Base-by-base conservation (phyloP, 1,139 yeast genomes). In the Debaryomycetaceae sp. region DNA sequence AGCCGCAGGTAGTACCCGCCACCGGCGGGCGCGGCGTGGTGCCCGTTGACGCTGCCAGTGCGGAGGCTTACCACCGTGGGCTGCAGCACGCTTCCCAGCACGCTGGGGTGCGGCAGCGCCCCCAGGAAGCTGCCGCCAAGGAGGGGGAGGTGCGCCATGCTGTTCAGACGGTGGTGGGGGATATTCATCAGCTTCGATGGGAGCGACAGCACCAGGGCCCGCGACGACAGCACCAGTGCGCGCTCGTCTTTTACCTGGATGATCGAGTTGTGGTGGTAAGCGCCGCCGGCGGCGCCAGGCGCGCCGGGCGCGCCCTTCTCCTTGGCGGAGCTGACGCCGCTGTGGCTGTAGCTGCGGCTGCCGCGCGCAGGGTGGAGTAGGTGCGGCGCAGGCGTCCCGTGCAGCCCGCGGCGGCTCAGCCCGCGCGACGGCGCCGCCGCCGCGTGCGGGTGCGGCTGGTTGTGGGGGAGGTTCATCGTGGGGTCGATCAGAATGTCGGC, bases 101-200 rank as follows among this genome's bases (percentile, higher is more conserved):
- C 50, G 5, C 64, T 54, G 8, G 56, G 49, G 34, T 53, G 57
- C 26, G 72, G 46, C 19, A 62, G 54, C 1, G 71, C 69, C 0
- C 72, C 72, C 37, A 66, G 56, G 9, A 66, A 53, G 42, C 67
- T 60, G 21, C 62, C 65, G 24, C 34, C 34, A 17, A 66, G 43
- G 4, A 65, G 60, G 0, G 74, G 74, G 34, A 67, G 51, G 41
- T 67, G 74, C 2, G 71, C 71, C 43, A 67, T 51, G 36, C 49
- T 58, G 31, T 53, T 57, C 51, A 58, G 60, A 36, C 65, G 72
- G 43, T 67, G 74, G 42, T 67, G 73, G 1, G 74, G 74, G 6
- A 67, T 67, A 40, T 66, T 61, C 74, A 67, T 67, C 15, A 66
- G 59, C 41, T 67, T 67, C 15, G 71, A 64, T 4, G 74, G 74